These are phyloP conservation scores for Pseudotulostoma volvatum DNA, from an alignment of 495 filamentous ascomycete genomes.

Conservation along the genomic window DNA sequence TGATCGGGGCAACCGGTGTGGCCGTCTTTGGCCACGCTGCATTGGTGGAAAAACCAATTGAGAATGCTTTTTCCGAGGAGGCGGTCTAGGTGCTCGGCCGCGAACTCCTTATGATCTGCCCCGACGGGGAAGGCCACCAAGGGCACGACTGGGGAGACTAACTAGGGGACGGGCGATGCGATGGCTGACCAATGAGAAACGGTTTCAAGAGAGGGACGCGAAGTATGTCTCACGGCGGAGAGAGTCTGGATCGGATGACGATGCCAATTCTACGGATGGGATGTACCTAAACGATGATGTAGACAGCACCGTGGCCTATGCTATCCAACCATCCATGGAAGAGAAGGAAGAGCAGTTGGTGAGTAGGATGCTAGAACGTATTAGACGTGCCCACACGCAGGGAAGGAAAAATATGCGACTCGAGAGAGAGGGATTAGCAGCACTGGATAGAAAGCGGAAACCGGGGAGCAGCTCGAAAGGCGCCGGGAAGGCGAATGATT, in stretches of 20 bases:
- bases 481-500: conserved; percentile 10
- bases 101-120: conserved; percentile 92
- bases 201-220: conserved; percentile 43
- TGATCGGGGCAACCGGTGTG: conserved; percentile 85
- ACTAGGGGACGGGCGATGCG: conserved; percentile 40
- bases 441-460: conserved; percentile 51
- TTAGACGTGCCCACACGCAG: conserved; percentile 53
- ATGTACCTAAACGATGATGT: conserved; percentile 39
- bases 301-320: conserved; percentile 31
- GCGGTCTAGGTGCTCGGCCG: conserved; percentile 99
- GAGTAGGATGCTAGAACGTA: conserved; percentile 57
- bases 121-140: conserved; percentile 97
- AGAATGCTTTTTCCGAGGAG: conserved; percentile 99
- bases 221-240: conserved; percentile 1
- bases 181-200: conserved; percentile 28
- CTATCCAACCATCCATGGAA: conserved; percentile 37
- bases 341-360: conserved; percentile 58
- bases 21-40: conserved; percentile 87
- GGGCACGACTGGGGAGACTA: conserved; percentile 50
- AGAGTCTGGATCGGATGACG: conserved; percentile 15
- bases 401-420: conserved; percentile 64
- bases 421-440: conserved; percentile 56
- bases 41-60: conserved; percentile 96
- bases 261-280: conserved; percentile 36
- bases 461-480: conserved; percentile 25